Evolutionary conservation across 1,139 yeast species (phyloP), one percentile per base, ranked within the genome.

Genomic region (Pichia cactophila): DNA sequence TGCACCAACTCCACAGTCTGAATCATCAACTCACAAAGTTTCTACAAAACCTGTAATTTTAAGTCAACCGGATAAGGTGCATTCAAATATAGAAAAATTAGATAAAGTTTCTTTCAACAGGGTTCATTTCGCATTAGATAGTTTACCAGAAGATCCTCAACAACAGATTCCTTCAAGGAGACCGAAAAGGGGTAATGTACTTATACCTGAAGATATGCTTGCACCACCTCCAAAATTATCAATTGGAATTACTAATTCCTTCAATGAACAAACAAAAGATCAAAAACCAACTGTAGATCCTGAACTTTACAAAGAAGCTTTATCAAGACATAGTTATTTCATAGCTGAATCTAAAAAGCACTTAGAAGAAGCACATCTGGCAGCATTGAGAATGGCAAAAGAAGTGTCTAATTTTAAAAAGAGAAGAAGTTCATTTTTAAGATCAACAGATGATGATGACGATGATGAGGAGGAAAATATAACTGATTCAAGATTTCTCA

Each of bases 81-180:
- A 31, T 9, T 31, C 35, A 11, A 31, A 10, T 12, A 31, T 10
- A 8, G 35, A 31, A 4, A 40, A 53, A 39, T 42, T 61, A 26
- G 54, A 62, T 3, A 58, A 59, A 10, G 58, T 72, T 5, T 68
- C 70, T n/a, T 69, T 85, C 54, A 75, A 75, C 57, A 67, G 94
- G 50, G 97, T 90, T 4, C 74, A 80, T 2, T 90, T 90, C 65
- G 86, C 94, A 1, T 71, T 85, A 14, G 83, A 85, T 54, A 76
- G 81, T 52, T 73, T 88, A 46, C 69, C 73, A 0, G 74, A 72
- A 54, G 96, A 90, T 63, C 97, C 97, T 1, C 97, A 95, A 50
- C 97, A 90, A 65, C 97, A 89, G 63, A 86, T 90, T 54, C 97
- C 97, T 0, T 84, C 95, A 0, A 70, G 96, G 54, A 75, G 82